phyloP scores from a whole-genome alignment of 345 rosid genomes.

The Syzygium grande region DNA sequence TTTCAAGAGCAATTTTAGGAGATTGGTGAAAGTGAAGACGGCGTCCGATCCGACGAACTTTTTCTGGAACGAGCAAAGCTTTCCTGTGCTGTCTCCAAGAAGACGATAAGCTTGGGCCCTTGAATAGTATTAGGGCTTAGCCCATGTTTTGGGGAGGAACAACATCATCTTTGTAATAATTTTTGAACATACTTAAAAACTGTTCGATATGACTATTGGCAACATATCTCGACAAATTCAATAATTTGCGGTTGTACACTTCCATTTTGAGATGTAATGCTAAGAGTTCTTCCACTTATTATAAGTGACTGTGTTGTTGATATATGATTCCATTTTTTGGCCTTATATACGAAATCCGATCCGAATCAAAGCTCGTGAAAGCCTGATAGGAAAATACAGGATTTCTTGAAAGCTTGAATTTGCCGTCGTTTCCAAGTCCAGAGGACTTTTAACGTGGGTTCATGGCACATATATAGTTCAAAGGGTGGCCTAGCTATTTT shows the following conservation, averaged over 20 bases:
- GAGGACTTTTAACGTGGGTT: neutral
- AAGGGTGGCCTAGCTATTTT: neutral
- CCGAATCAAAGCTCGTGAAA: neutral
- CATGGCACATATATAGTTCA: neutral
- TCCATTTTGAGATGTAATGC: neutral
- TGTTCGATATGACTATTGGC: neutral
- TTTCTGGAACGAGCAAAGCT: slow-evolving; percentile 18
- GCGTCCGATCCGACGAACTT: slow-evolving; percentile 16
- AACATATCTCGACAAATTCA: neutral
- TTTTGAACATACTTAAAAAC: neutral
- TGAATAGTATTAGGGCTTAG: too few species aligned
- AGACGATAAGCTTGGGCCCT: neutral
- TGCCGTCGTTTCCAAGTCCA: neutral
- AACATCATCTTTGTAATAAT: neutral
- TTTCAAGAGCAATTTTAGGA: slow-evolving; percentile 5
- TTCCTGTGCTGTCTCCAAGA: slow-evolving; percentile 4
- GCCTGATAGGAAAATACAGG: neutral
- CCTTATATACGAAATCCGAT: neutral
- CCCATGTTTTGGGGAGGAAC: neutral
- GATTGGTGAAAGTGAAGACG: slow-evolving; percentile 17
- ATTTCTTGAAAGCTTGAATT: neutral
- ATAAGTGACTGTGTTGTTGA: neutral
- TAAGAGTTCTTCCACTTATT: neutral
- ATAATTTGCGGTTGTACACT: neutral
- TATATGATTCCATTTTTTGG: neutral